Evolutionary conservation across 2,329 filamentous ascomycete species (phyloP).

Genomic region (Colletotrichum tofieldiae): DNA sequence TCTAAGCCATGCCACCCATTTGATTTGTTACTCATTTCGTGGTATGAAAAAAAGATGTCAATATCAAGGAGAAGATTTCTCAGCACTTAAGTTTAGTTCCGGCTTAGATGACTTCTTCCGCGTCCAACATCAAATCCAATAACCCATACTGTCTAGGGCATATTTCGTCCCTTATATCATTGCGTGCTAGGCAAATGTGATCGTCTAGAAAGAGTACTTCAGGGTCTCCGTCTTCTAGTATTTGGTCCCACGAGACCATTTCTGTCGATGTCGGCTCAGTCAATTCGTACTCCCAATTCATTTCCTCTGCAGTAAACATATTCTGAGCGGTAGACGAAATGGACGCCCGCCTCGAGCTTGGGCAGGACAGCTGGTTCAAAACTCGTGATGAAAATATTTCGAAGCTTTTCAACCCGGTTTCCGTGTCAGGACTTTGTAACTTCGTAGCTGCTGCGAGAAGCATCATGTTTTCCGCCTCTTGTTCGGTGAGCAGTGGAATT

Average conservation of each 20-base stretch:
- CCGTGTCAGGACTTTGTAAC: background rate
- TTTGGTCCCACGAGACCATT: background rate
- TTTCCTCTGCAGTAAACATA: background rate
- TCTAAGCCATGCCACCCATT: fast-evolving
- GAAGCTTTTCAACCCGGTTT: background rate
- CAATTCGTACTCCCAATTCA: background rate
- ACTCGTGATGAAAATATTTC: too few relatives aligned
- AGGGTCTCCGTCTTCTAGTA: too few relatives aligned
- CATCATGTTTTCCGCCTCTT: background rate
- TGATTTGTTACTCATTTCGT: too few relatives aligned
- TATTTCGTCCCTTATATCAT: background rate
- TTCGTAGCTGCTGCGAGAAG: background rate
- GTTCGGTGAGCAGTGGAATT: background rate
- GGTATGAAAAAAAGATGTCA: background rate
- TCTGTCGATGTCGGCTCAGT: background rate
- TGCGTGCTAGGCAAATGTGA: background rate
- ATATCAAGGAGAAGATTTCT: background rate
- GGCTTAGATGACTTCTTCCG: background rate
- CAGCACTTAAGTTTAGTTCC: too few relatives aligned
- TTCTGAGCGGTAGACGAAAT: fast-evolving
- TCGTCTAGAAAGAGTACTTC: background rate
- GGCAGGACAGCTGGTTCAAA: background rate
- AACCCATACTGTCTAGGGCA: background rate
- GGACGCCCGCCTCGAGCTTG: too few relatives aligned
- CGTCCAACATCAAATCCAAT: background rate